A percentile compares a stretch with the other conserved stretches of the same genome.
phyloP scores from a whole-genome alignment of 305 asterid species.

The Fraxinus dipetala region DNA sequence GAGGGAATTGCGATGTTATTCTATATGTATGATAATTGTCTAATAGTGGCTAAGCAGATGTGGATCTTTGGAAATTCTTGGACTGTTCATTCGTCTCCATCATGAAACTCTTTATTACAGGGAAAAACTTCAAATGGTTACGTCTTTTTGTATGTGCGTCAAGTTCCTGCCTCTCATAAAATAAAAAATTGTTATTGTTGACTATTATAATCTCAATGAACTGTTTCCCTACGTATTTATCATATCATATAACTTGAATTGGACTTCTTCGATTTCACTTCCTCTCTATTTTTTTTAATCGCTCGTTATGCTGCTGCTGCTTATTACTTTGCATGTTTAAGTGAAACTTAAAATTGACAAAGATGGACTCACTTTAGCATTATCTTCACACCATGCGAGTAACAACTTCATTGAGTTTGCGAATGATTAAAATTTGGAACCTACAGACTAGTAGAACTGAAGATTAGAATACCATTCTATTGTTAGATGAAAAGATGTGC shows the following conservation, averaged over 20 bases:
- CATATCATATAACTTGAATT: neutral
- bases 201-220: neutral
- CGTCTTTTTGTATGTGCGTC: neutral
- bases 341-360: neutral
- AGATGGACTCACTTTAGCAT: neutral
- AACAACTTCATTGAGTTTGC: neutral
- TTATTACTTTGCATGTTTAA: neutral
- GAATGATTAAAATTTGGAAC: neutral
- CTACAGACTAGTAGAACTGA: neutral
- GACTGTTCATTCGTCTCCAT: neutral
- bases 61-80: neutral
- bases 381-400: neutral
- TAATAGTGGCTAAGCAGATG: neutral
- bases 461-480: neutral
- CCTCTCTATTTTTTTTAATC: neutral
- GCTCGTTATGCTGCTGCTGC: neutral
- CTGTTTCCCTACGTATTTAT: neutral
- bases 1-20: neutral
- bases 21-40: neutral
- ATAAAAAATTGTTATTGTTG: neutral
- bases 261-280: neutral
- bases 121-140: neutral
- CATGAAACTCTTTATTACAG: neutral
- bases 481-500: neutral
- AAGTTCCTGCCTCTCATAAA: neutral